These are phyloP conservation scores for Colletotrichum australisinense DNA, from an alignment of 2,329 filamentous ascomycete species.

Conservation along the genomic window DNA sequence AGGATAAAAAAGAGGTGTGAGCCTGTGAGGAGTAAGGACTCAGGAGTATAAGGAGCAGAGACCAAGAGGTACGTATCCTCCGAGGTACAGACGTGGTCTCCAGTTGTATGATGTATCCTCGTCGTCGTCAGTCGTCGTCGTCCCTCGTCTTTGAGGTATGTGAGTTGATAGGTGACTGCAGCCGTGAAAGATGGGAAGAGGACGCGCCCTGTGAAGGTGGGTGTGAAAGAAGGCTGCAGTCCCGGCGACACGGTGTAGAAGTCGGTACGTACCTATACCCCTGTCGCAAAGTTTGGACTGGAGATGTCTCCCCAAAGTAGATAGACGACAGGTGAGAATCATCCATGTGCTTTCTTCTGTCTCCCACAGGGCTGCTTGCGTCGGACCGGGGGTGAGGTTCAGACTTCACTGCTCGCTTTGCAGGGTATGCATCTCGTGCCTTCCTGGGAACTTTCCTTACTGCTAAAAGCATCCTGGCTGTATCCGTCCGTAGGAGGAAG, in stretches of 20 bases:
- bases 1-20: no score
- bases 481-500: not conserved
- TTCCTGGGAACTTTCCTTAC: not conserved
- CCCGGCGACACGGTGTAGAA: conserved; percentile 1
- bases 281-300: not conserved
- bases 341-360: not conserved
- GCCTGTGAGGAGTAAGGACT: not conserved
- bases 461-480: not conserved
- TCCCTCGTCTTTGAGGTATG: not conserved
- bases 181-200: not conserved
- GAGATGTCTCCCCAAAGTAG: not conserved
- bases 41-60: not conserved
- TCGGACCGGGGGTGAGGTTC: not conserved
- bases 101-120: no score
- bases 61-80: not conserved
- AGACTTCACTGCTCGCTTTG: not conserved
- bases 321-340: conserved; percentile 19
- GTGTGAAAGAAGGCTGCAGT: not conserved
- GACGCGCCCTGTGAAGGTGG: conserved; percentile 9
- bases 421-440: conserved; percentile 15
- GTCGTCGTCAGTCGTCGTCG: not conserved
- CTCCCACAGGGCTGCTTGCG: conserved; percentile 15
- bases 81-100: not conserved
- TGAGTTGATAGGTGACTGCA: conserved; percentile 16
- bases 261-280: conserved; percentile 4